These are phyloP conservation scores for Eutrema japonicum DNA, from an alignment of 345 rosid genomes.

Conservation along the genomic window DNA sequence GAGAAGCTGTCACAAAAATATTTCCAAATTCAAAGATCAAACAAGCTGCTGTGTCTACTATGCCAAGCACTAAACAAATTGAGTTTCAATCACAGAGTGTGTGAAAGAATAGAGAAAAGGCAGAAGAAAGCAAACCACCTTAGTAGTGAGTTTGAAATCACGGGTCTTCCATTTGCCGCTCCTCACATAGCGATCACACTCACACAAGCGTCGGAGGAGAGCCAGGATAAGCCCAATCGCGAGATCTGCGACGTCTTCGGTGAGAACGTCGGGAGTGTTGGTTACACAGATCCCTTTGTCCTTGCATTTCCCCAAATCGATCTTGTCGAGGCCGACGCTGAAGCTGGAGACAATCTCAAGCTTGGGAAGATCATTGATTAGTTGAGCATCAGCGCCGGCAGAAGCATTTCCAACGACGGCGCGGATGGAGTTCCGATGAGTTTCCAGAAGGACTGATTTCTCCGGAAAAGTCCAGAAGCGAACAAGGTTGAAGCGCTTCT, in stretches of 20 bases:
- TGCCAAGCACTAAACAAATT: neutral
- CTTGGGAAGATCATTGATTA: constrained; percentile 66
- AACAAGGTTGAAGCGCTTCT: constrained; percentile 68
- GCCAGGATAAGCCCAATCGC: constrained; percentile 76
- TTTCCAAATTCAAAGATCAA: neutral
- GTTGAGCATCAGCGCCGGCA: constrained; percentile 70
- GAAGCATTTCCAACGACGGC: constrained; percentile 73
- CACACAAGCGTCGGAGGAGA: constrained; percentile 71
- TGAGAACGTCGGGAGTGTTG: constrained; percentile 87
- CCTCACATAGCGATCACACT: constrained; percentile 66
- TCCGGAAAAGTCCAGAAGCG: constrained; percentile 55
- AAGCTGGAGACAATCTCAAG: constrained; percentile 76
- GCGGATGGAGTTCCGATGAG: constrained; percentile 55
- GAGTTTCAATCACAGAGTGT: no score
- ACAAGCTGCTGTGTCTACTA: neutral
- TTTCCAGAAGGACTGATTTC: constrained; percentile 50
- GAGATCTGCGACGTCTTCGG: constrained; percentile 88
- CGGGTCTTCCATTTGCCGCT: constrained; percentile 75
- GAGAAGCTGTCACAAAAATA: neutral
- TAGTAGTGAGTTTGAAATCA: constrained; percentile 62
- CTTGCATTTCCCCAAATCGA: constrained; percentile 74
- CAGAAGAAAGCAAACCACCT: constrained; percentile 51
- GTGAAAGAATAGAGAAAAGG: constrained; percentile 16
- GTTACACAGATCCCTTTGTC: constrained; percentile 74
- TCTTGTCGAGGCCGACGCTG: constrained; percentile 87